These are phyloP conservation scores for Monilinia polystroma DNA, from an alignment of 2,329 filamentous ascomycete species.

Conservation along the genomic window DNA sequence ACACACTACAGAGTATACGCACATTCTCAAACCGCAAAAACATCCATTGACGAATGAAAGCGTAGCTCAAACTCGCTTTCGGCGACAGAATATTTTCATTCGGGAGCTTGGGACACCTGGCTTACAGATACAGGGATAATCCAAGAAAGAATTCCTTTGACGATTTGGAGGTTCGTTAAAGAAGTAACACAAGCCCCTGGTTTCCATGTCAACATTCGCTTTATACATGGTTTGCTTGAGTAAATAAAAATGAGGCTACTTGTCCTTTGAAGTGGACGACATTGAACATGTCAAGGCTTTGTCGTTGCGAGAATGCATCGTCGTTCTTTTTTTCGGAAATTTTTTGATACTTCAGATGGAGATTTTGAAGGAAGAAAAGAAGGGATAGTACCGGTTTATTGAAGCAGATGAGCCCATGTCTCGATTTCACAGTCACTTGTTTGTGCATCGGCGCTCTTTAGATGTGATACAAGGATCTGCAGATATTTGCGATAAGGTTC, in stretches of 20 bases:
- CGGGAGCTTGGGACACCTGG: background rate
- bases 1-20: too few species aligned
- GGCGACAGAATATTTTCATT: background rate
- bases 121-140: constrained; percentile 3
- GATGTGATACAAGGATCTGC: background rate
- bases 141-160: background rate
- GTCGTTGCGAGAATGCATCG: background rate
- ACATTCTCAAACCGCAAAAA: background rate
- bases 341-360: background rate
- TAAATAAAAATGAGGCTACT: background rate
- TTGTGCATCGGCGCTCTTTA: background rate
- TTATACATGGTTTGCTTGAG: background rate
- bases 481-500: background rate
- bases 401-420: background rate
- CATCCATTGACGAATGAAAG: constrained; percentile 6
- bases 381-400: background rate
- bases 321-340: too few species aligned
- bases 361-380: background rate
- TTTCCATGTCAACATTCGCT: background rate
- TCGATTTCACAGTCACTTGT: background rate
- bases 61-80: background rate
- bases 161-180: background rate
- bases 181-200: background rate
- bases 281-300: background rate
- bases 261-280: too few species aligned